A percentile compares a stretch with the other conserved stretches of the same genome.
Conservation (phyloP, 2,329 filamentous ascomycete species). For the Hypoxylon sp. region DNA sequence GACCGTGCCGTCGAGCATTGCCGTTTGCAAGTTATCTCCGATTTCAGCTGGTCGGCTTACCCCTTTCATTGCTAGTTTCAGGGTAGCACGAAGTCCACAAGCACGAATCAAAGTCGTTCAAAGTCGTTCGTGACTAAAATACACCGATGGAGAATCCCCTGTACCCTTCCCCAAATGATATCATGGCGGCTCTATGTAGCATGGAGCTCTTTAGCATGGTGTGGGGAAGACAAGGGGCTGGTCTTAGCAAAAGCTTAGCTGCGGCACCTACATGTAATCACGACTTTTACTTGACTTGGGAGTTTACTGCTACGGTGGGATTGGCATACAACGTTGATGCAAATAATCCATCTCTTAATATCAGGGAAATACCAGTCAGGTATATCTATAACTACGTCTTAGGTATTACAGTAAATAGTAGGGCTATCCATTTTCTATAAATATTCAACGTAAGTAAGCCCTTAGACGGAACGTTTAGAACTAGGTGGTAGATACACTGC, state of each 20-base stretch:
- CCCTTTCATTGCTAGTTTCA: background rate
- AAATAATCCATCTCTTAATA: background rate
- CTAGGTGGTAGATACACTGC: no score
- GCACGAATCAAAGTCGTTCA: conserved; percentile 1
- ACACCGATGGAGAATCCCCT: conserved; percentile 10
- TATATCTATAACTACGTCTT: no score
- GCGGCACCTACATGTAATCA: background rate
- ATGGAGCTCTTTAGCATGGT: background rate
- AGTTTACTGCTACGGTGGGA: background rate
- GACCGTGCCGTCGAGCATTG: background rate
- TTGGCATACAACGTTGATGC: background rate
- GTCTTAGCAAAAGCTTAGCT: conserved; percentile 22
- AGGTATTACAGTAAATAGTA: background rate
- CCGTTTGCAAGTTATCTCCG: conserved; percentile 1
- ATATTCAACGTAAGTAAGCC: background rate
- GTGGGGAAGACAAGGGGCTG: conserved; percentile 18
- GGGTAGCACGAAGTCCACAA: background rate
- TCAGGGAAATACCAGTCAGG: no score
- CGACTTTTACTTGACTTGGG: background rate
- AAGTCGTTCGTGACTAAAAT: conserved; percentile 6
- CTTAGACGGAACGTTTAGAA: background rate
- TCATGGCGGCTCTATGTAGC: conserved; percentile 19
- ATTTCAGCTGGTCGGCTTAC: background rate
- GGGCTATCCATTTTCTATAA: background rate
- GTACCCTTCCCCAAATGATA: conserved; percentile 5